Conservation (phyloP, 1,139 yeast species). For the Pichia sp. region DNA sequence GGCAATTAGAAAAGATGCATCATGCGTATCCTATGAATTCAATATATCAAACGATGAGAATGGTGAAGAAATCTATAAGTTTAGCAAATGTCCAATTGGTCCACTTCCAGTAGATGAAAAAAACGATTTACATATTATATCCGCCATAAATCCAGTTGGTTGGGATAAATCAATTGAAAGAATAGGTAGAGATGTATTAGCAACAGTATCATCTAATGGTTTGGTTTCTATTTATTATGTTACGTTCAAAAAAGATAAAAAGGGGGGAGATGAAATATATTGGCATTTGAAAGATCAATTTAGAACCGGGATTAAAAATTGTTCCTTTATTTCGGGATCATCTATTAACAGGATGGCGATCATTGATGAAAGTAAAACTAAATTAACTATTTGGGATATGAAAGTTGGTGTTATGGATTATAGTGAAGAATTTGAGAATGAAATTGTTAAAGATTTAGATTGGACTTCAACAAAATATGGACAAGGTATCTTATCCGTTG, state of each 20-base stretch:
- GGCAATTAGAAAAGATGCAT: conserved; percentile 33
- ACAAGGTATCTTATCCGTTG: conserved; percentile 76
- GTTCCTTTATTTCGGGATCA: conserved; percentile 62
- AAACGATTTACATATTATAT: conserved; percentile 39
- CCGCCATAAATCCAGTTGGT: conserved; percentile 66
- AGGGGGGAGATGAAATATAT: conserved; percentile 22
- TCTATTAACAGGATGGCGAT: conserved; percentile 71
- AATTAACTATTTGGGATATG: conserved; percentile 72
- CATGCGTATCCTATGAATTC: conserved; percentile 26
- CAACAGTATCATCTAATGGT: conserved; percentile 55
- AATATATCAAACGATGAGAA: conserved; percentile 5
- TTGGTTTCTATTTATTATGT: conserved; percentile 44
- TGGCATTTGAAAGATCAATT: conserved; percentile 52
- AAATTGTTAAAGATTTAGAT: conserved; percentile 51
- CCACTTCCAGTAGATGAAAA: conserved; percentile 24
- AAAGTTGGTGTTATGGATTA: conserved; percentile 64
- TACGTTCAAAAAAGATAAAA: conserved; percentile 28
- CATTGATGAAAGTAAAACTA: conserved; percentile 45
- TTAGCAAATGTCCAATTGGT: conserved; percentile 28
- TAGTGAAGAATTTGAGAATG: conserved; percentile 33
- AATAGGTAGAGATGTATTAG: conserved; percentile 47
- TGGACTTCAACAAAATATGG: conserved; percentile 73
- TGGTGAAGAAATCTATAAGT: conserved; percentile 19
- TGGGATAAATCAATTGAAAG: conserved; percentile 36
- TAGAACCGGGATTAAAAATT: conserved; percentile 49